Evolutionary conservation across 495 filamentous ascomycete species (phyloP), one percentile per base, ranked within the genome.

Genomic region (Halenospora varia): DNA sequence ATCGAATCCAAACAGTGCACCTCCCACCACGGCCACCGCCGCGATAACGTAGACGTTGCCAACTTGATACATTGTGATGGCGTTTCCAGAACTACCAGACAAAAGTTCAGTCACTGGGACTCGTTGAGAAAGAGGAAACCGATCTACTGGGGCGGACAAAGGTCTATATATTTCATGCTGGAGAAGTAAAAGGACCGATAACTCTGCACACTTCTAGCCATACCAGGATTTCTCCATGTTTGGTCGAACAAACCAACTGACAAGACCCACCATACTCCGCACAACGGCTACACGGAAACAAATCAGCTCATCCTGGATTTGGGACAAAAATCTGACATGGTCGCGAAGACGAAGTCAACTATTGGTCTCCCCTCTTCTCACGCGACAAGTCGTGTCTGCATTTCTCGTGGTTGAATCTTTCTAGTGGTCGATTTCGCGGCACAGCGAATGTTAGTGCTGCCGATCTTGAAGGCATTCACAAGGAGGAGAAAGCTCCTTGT

Each of bases 1-100:
- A 74, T 90, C 89, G 63, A 92, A 91, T 55, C 88, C 88, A 61
- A 95, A 93, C 17, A 92, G 79, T 48, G 81, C 85, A 68, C 89
- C 90, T 58, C 90, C 90, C 53, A 88, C 77, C 63, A 92, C 85
- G 66, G 87, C 80, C 70, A 88, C 81, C 70, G 85, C 84, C 62
- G 88, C 80, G 68, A 91, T 91, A 42, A 84, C 68, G 63, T 90
- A 90, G 57, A 89, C 78, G 65, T 89, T 90, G 18, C 85, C 84
- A 63, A 86, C 79, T 22, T 76, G 62, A 57, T 70, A 73, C 72
- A 75, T 76, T 25, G 59, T 73, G 66, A 64, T 60, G 2, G 22
- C n/a, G 48, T 54, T 25, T 49, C 17, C 17, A 8, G n/a, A 8
- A 4, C 4, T 4, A 35, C 29, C 29, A 35, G 6, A 6, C 29